Evolutionary conservation across 176 grass and related monocot species (phyloP), one percentile per base, ranked within the genome.

Genomic region (Musa acuminata): DNA sequence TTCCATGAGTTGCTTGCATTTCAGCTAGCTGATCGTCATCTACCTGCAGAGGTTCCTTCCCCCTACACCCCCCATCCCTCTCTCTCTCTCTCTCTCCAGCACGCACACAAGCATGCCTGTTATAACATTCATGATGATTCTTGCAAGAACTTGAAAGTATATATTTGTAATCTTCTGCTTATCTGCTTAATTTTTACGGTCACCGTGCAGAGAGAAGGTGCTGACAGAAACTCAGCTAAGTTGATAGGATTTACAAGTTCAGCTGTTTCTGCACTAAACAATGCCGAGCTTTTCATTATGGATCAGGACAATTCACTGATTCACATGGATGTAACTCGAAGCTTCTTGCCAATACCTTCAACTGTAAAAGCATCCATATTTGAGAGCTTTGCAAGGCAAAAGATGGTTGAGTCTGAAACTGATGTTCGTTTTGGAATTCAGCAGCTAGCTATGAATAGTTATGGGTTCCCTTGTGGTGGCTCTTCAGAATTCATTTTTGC

Each of bases 1-100:
- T 99, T 99, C 84, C 90, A 99, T 63, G 95, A 99, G 72, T 82
- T 99, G 29, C 78, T 99, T 62, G 88, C 90, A 13, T 99, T 99
- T 91, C 95, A 99, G 49, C 90, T 99, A 79, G 75, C 82, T 29
- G 90, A 91, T 60, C 90, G 95, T 9, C 90, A 89, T 84, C 82
- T 88, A 81, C 84, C 63, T 55, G 79, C 76, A 53, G 88, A 94
- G 90, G 95, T 99, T 73, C 79, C 75, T 51, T 24, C 35, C 35
- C 51, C 35, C 29, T 67, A 19, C 74, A 7, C 13, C 24, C 17
- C 78, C 75, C 16, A 2, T 43, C 19, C 25, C 51, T 77, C 14
- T 50, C 1, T 13, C 49, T 16, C 23, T 75, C 54, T 21, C 2
- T 13, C 25, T 16, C 35, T 43, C 35, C 35, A 43, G 35, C 20